phyloP scores from a whole-genome alignment of 2,329 filamentous ascomycete species.

The Sclerotinia trifoliorum region DNA sequence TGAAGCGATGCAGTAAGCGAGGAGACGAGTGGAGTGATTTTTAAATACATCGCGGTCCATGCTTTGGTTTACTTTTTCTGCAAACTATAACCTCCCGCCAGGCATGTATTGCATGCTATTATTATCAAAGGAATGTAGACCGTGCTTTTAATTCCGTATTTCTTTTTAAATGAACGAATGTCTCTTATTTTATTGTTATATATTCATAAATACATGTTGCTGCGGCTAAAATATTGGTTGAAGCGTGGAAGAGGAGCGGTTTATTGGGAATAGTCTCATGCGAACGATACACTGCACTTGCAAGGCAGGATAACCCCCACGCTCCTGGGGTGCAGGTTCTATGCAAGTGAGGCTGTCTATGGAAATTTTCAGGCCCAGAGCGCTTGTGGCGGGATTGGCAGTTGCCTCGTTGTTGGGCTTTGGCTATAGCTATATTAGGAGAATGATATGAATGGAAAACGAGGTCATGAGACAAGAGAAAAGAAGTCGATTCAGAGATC shows the following conservation, averaged over 20 bases:
- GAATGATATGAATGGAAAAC: background rate
- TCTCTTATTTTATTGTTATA: background rate
- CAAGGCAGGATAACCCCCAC: background rate
- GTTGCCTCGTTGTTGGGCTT: background rate
- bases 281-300: background rate
- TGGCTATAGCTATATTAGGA: no score
- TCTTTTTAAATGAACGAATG: background rate
- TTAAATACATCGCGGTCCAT: background rate
- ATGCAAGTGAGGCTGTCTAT: background rate
- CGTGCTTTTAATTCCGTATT: background rate
- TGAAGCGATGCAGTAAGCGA: background rate
- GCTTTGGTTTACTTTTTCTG: background rate
- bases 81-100: background rate
- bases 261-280: conserved; percentile 10
- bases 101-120: background rate
- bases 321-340: background rate
- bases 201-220: background rate
- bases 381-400: no score
- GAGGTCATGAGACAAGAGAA: background rate
- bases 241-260: background rate
- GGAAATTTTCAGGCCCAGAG: no score
- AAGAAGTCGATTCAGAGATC: background rate
- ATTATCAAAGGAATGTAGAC: background rate
- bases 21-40: background rate
- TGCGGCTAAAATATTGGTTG: background rate